Conservation (phyloP, 179 eudicot species). For the Pouteria campechiana region DNA sequence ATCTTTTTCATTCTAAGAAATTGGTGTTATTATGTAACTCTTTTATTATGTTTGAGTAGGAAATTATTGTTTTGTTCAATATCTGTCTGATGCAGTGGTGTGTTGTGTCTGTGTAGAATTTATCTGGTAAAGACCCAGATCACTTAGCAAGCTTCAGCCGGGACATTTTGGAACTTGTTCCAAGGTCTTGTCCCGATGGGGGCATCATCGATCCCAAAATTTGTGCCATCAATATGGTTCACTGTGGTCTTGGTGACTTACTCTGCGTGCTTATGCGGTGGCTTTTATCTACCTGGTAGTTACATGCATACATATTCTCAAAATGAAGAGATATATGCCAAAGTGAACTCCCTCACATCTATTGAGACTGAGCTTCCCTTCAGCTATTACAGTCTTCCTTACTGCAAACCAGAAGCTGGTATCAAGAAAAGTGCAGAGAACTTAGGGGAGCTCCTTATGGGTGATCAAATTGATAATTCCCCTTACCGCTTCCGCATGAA, state of each 20-base stretch:
- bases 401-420: conserved; percentile 47
- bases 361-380: conserved; percentile 74
- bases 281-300: conserved; percentile 70
- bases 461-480: conserved; percentile 70
- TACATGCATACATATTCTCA: conserved; percentile 54
- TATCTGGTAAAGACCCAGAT: no score
- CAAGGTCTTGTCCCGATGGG: no score
- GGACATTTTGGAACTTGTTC: no score
- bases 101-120: no score
- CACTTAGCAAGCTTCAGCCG: no score
- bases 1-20: no score
- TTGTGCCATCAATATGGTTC: conserved; percentile 14
- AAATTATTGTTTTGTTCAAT: no score
- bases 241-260: no score
- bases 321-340: conserved; percentile 33
- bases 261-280: conserved; percentile 26
- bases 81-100: no score
- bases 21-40: no score
- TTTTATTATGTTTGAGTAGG: no score
- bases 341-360: conserved; percentile 68
- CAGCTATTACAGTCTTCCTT: conserved; percentile 65
- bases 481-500: conserved; percentile 66
- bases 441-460: conserved; percentile 78
- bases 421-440: conserved; percentile 72
- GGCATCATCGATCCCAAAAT: no score